phyloP scores from a whole-genome alignment of 1,284 basidiomycete species.

The Chalciporus sp. region DNA sequence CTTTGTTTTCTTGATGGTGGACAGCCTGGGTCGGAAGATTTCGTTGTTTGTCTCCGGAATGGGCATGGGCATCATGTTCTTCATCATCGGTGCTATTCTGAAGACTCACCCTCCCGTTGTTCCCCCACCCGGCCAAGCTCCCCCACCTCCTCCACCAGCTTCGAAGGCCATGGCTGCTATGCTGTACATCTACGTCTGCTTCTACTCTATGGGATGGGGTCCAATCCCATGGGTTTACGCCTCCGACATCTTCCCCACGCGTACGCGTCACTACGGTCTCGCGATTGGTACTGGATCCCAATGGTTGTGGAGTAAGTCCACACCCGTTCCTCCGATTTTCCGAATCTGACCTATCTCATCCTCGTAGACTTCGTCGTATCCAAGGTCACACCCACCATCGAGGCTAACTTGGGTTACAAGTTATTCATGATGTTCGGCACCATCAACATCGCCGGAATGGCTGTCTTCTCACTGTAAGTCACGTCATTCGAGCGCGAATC shows the following conservation, averaged over 20 bases:
- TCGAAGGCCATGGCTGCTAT: constrained; percentile 74
- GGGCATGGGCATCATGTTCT: constrained; percentile 62
- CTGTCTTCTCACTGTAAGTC: constrained; percentile 45
- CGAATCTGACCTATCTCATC: neutral
- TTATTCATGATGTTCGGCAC: constrained; percentile 72
- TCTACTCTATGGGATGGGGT: constrained; percentile 74
- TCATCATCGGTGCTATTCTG: constrained; percentile 73
- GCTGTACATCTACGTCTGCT: constrained; percentile 76
- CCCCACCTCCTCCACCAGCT: constrained; percentile 44
- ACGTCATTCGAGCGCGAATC: neutral
- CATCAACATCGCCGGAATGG: constrained; percentile 59
- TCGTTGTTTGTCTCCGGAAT: constrained; percentile 67
- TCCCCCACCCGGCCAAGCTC: constrained; percentile 26
- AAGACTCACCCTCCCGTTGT: constrained; percentile 67
- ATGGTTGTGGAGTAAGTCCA: constrained; percentile 73
- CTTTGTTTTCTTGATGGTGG: constrained; percentile 63
- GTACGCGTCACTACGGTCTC: constrained; percentile 78
- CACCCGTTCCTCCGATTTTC: neutral
- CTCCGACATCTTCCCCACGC: constrained; percentile 82
- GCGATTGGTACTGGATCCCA: constrained; percentile 71
- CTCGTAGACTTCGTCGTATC: constrained; percentile 68
- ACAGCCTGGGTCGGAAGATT: constrained; percentile 55
- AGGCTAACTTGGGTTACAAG: constrained; percentile 62
- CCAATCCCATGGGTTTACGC: constrained; percentile 71
- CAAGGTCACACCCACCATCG: constrained; percentile 71